Evolutionary conservation across 192 early-diverging fungal species (phyloP).

Genomic region (Coemansia sp.): DNA sequence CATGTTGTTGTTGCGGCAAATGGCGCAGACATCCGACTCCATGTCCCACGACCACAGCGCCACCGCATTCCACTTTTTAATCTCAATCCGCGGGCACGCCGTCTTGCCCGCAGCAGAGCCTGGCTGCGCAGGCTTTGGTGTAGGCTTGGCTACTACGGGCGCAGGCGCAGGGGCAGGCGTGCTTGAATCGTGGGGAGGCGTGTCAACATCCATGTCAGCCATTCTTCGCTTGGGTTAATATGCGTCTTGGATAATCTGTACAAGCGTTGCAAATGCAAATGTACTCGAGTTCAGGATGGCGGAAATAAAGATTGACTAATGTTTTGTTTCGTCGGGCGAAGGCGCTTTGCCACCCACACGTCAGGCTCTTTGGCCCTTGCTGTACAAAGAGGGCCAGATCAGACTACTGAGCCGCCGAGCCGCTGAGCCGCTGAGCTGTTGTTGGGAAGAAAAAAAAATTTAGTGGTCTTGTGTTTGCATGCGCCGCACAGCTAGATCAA

Average conservation of each 20-base stretch:
- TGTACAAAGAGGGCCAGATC: neutral
- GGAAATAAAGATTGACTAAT: neutral
- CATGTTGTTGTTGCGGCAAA: conserved; percentile 99
- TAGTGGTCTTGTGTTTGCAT: neutral
- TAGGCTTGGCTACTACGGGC: neutral
- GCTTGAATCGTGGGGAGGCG: conserved; percentile 2
- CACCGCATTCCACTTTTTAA: conserved; percentile 99
- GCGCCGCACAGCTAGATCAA: neutral
- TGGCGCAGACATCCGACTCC: conserved; percentile 97
- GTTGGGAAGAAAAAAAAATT: neutral
- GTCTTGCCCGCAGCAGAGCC: conserved; percentile 3
- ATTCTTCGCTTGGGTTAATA: neutral
- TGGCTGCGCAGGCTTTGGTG: neutral
- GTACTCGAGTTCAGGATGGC: neutral
- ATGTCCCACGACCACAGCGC: conserved; percentile 99
- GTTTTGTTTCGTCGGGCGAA: too few species aligned
- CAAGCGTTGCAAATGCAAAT: neutral
- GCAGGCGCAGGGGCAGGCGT: neutral
- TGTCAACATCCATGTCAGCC: conserved; percentile 30
- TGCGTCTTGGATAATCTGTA: neutral
- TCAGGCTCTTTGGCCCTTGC: neutral
- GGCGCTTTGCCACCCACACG: too few species aligned
- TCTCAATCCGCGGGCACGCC: conserved; percentile 81
- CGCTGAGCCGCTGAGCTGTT: neutral
- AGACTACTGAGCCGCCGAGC: neutral